Evolutionary conservation across 768 basidiomycete genomes (phyloP).

Genomic region (Trametes cinnabarina): DNA sequence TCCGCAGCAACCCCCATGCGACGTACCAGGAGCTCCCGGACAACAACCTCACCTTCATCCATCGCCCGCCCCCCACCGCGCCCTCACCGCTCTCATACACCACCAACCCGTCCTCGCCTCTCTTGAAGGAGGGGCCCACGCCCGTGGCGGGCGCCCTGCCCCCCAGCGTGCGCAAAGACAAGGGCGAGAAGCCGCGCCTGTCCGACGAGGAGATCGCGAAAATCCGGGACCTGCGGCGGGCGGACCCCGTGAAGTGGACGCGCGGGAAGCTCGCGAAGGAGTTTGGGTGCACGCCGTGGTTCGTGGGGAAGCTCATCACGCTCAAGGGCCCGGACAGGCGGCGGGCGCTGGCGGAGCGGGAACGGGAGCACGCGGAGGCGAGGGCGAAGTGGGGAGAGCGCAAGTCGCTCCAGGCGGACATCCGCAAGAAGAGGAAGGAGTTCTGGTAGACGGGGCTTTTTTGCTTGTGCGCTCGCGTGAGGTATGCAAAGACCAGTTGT

Average conservation of each 20-base stretch:
- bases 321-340: slow-evolving; percentile 51
- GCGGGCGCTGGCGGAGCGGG: slow-evolving; percentile 41
- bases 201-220: slow-evolving; percentile 52
- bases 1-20: slow-evolving; percentile 27
- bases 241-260: slow-evolving; percentile 59
- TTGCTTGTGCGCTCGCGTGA: not conserved
- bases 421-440: slow-evolving; percentile 63
- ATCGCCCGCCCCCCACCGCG: slow-evolving; percentile 78
- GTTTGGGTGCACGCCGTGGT: slow-evolving; percentile 70
- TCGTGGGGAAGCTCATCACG: slow-evolving; percentile 64
- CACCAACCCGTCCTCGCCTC: slow-evolving; percentile 66
- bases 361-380: slow-evolving; percentile 44
- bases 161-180: slow-evolving; percentile 21
- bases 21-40: slow-evolving; percentile 22
- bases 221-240: slow-evolving; percentile 55
- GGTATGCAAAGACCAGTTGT: no score
- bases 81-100: slow-evolving; percentile 72
- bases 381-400: slow-evolving; percentile 71
- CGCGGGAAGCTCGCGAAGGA: slow-evolving; percentile 66
- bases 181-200: slow-evolving; percentile 36
- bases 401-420: slow-evolving; percentile 58
- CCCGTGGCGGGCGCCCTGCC: slow-evolving; percentile 26
- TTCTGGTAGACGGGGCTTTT: slow-evolving; percentile 53
- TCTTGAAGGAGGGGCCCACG: slow-evolving; percentile 44
- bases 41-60: slow-evolving; percentile 71